phyloP scores from a whole-genome alignment of 2,329 filamentous ascomycete species.

The Rutstroemia sp. region DNA sequence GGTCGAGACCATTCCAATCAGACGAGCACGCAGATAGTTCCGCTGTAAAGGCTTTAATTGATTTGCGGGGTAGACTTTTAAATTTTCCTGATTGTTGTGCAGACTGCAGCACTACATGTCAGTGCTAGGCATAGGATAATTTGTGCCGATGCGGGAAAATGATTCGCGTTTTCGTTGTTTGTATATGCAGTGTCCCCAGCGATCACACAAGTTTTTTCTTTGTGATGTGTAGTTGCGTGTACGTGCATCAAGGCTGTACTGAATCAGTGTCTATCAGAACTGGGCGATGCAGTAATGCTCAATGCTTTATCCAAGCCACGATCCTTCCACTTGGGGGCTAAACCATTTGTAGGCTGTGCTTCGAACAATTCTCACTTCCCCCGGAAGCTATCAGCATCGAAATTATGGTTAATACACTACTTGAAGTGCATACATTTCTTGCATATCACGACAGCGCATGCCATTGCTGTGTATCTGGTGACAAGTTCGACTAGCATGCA shows the following conservation, averaged over 20 bases:
- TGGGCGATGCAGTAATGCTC: neutral
- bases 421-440: neutral
- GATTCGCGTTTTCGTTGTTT: neutral
- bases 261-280: too few species aligned
- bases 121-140: neutral
- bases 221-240: neutral
- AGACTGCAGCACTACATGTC: too few species aligned
- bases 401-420: neutral
- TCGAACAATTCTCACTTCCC: neutral
- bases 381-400: neutral
- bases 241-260: neutral
- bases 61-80: too few species aligned
- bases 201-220: neutral
- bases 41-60: too few species aligned
- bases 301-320: constrained; percentile 3
- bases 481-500: constrained; percentile 1
- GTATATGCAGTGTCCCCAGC: neutral
- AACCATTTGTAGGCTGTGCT: neutral
- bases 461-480: neutral
- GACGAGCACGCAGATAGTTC: too few species aligned
- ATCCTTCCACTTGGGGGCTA: constrained; percentile 3
- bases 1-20: too few species aligned
- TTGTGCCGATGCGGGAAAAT: neutral
- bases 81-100: too few species aligned
- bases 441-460: neutral